These are phyloP conservation scores for Leucocoprinus birnbaumii DNA, from an alignment of 768 basidiomycete genomes.

Conservation along the genomic window DNA sequence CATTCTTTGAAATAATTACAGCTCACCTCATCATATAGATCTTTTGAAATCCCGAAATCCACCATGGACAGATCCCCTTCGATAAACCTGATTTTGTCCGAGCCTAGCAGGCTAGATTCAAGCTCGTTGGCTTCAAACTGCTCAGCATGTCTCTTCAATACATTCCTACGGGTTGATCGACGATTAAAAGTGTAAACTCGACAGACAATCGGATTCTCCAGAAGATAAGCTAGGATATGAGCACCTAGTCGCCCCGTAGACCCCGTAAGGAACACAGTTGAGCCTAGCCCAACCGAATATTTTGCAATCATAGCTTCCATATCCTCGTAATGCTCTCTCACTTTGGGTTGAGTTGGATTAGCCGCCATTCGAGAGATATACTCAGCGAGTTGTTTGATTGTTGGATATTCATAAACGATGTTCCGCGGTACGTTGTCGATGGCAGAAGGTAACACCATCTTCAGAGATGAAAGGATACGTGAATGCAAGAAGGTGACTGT, in stretches of 20 bases:
- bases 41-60: slow-evolving; percentile 25
- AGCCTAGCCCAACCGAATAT: slow-evolving; percentile 22
- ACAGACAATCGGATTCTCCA: slow-evolving; percentile 18
- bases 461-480: slow-evolving; percentile 33
- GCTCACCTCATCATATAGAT: slow-evolving; percentile 20
- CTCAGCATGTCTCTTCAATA: slow-evolving; percentile 24
- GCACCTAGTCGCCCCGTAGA: slow-evolving; percentile 38
- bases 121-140: slow-evolving; percentile 30
- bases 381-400: slow-evolving; percentile 20
- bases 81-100: slow-evolving; percentile 30
- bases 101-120: slow-evolving; percentile 21
- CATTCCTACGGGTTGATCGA: not conserved
- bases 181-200: slow-evolving; percentile 33
- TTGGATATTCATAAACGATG: slow-evolving; percentile 25
- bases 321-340: slow-evolving; percentile 2
- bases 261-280: slow-evolving; percentile 35
- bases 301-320: slow-evolving; percentile 39
- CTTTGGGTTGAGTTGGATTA: slow-evolving; percentile 2
- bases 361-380: slow-evolving; percentile 16
- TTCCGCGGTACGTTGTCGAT: slow-evolving; percentile 27
- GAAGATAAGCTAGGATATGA: slow-evolving; percentile 27
- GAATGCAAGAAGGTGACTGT: slow-evolving; percentile 26
- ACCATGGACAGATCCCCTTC: slow-evolving; percentile 27
- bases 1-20: not conserved
- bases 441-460: slow-evolving; percentile 15